Base-by-base conservation (phyloP, 2,329 filamentous ascomycete species). In the Westerdykella sp. region DNA sequence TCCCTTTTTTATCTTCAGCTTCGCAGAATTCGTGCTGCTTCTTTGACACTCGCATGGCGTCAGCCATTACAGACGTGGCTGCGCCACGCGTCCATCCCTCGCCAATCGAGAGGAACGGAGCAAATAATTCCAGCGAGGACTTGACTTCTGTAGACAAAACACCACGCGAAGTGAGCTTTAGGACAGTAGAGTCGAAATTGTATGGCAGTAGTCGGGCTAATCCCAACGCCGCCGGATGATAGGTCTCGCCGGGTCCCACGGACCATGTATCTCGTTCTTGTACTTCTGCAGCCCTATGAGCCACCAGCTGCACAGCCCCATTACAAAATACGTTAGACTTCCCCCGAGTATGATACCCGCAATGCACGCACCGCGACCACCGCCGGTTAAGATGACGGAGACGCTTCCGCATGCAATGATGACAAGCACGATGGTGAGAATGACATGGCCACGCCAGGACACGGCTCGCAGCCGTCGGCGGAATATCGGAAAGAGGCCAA, bases 241-340 rank as follows among this genome's bases (percentile, higher is more conserved):
- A 9, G 93, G 93, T 62, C 90, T 78, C 6, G 93, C 93, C 15
- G 91, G 90, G 70, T 98, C 93, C 93, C 93, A 98, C 1, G 93
- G 93, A 35, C 93, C 93, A 60, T 90, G 87, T 54, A 98, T 96
- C 69, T 97, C 93, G 65, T 97, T 97, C 74, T 98, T 98, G 70
- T 97, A 98, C 71, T 95, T 91, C 69, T 98, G 93, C 66, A 98
- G 68, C 7, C 89, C 87, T 60, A 98, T 97, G 50, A 98, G 71
- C 90, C 93, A 97, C 91, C 90, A 97, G 63, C 88, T 95, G 65
- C 90, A 96, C 11, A 89, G 84, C 1, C 91, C 93, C 81, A 96
- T 95, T 2, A 82, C 83, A 42, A 95, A 65, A 4, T 83, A 80
- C 0, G 85, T 84, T 16, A 88, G 73, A 9, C 91, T 59, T n/a